Evolutionary conservation across 129 eudicot species (phyloP), one percentile per base, ranked within the genome.

Genomic region (Escallonia rubra): DNA sequence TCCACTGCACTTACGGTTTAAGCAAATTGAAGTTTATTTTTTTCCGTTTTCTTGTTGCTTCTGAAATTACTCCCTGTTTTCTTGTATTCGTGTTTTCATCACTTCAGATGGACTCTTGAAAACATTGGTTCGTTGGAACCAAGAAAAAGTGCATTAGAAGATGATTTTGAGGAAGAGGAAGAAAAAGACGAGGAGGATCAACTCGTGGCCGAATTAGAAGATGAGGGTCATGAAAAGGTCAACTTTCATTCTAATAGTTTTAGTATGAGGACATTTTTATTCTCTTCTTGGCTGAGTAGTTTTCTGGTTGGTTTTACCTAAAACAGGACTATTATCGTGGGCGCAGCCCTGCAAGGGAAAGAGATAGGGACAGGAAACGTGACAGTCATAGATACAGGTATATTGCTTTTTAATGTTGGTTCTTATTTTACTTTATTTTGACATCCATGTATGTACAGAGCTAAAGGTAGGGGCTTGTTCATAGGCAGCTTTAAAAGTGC

Each of bases 161-260:
- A 93, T 80, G 98, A 93, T 71, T 93, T 89, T 74, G 98, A 93
- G 80, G 98, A 92, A 71, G 98, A 93, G 69, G 98, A 92, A 76
- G 98, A 93, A 67, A 93, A 93, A 44, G 98, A 93, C 39, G 98
- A 93, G 43, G 98, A 89, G 57, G 95, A 86, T 2, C 93, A 89
- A 73, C 78, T 74, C 72, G 71, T 82, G 76, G 89, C 81, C 67
- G 94, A 74, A 73, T 40, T 78, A 55, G 97, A 93, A 70, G 76
- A 60, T 53, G 86, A 61, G 50, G 86, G 62, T 70, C 78, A 81
- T 59, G 95, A 86, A 54, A 89, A 89, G 95, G 98, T 93, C 57
- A 45, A 50, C 34, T 60, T 51, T 10, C 42, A 3, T 23, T 23
- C 34, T 23, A 23, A 23, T 23, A 23, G 34, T 23, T 23, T 23